Evolutionary conservation across 805 yeast genomes (phyloP).

Genomic region (Candida ipomoeae): DNA sequence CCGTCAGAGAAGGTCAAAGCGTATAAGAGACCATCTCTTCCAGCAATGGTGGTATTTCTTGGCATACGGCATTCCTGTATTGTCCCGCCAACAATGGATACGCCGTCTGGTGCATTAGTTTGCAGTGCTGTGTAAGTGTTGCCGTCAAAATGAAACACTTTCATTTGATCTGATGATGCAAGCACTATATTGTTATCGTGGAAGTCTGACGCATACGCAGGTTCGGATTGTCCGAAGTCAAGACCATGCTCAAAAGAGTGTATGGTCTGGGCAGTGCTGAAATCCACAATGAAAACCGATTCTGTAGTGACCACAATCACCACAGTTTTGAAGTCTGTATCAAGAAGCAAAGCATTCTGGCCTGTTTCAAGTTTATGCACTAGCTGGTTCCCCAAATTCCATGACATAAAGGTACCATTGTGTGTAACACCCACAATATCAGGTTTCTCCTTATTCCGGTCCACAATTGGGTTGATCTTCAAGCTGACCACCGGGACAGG

Average conservation of each 20-base stretch:
- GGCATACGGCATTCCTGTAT: constrained; percentile 7
- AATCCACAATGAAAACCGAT: constrained; percentile 19
- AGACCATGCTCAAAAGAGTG: constrained; percentile 16
- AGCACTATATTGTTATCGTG: constrained; percentile 28
- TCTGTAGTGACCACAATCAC: constrained; percentile 21
- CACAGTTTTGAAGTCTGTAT: constrained; percentile 25
- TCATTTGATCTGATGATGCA: constrained; percentile 17
- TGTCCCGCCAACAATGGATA: constrained; percentile 14
- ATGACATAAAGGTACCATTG: constrained; percentile 22
- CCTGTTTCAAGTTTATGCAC: neutral
- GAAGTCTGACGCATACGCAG: constrained; percentile 28
- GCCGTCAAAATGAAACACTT: constrained; percentile 21
- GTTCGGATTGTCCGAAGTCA: constrained; percentile 8
- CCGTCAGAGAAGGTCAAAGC: constrained; percentile 39
- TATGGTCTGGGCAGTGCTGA: constrained; percentile 8
- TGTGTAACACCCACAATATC: constrained; percentile 27
- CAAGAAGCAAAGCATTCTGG: constrained; percentile 2
- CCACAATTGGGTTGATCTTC: constrained; percentile 18
- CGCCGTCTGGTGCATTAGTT: constrained; percentile 14
- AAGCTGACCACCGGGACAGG: constrained; percentile 18
- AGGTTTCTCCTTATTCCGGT: constrained; percentile 20
- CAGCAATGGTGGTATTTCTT: constrained; percentile 26
- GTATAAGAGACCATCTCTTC: constrained; percentile 39
- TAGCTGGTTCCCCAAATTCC: constrained; percentile 20
- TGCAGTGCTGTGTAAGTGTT: neutral